A percentile compares a stretch with the other conserved stretches of the same genome.
These are phyloP conservation scores for Gossypium raimondii DNA, from an alignment of 345 rosid genomes.

Conservation along the genomic window DNA sequence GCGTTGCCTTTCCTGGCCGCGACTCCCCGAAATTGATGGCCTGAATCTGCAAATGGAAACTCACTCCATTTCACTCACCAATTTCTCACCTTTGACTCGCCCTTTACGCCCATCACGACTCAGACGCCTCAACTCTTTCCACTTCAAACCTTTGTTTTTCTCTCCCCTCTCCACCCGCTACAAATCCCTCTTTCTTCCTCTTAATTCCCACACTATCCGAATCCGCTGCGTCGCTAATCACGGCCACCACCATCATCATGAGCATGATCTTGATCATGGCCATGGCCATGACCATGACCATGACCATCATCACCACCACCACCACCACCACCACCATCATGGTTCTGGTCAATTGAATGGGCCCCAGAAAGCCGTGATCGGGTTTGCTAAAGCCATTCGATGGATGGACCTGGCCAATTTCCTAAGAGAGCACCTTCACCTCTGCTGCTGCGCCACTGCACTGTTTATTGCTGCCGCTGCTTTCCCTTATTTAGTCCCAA, in stretches of 20 bases:
- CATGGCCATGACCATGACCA: slow-evolving; percentile 2
- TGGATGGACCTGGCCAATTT: slow-evolving; percentile 76
- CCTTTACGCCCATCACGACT: slow-evolving; percentile 26
- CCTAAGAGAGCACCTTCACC: slow-evolving; percentile 78
- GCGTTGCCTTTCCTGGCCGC: background rate
- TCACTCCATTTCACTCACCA: slow-evolving; percentile 30
- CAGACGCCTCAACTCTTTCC: slow-evolving; percentile 37
- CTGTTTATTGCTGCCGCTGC: slow-evolving; percentile 71
- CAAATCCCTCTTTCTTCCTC: slow-evolving; percentile 21
- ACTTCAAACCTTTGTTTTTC: slow-evolving; percentile 14
- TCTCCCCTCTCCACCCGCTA: slow-evolving; percentile 26
- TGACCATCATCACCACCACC: slow-evolving; percentile 25
- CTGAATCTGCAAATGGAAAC: slow-evolving; percentile 43
- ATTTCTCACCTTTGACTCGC: slow-evolving; percentile 33
- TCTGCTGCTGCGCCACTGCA: slow-evolving; percentile 71
- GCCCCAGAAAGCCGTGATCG: slow-evolving; percentile 43
- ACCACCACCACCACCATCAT: slow-evolving; percentile 39
- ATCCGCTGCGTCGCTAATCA: slow-evolving; percentile 27
- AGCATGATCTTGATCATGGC: background rate
- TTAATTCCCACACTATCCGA: slow-evolving; percentile 17
- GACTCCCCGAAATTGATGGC: background rate
- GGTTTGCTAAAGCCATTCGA: slow-evolving; percentile 61
- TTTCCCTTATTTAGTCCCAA: slow-evolving; percentile 68
- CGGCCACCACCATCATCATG: slow-evolving; percentile 2
- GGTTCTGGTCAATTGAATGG: slow-evolving; percentile 39